These are phyloP conservation scores for Striga asiatica DNA, from an alignment of 257 asterid species.

Conservation along the genomic window DNA sequence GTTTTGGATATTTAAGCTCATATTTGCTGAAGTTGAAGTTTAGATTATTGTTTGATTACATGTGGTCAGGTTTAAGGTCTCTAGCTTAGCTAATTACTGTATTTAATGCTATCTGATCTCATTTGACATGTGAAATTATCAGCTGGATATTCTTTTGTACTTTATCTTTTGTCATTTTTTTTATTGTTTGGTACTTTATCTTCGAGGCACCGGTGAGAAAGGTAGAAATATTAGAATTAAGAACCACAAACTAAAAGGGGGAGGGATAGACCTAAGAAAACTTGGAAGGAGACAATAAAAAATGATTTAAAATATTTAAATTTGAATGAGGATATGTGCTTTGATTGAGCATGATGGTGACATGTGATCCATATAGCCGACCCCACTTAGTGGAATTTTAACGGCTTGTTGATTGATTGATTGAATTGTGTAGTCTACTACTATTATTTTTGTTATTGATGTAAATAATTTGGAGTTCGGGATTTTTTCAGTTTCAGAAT, in stretches of 20 bases:
- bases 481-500: conserved; percentile 20
- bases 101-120: conserved; percentile 6
- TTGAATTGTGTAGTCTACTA: too few species aligned
- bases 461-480: background rate
- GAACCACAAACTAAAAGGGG: too few species aligned
- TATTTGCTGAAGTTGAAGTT: background rate
- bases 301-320: too few species aligned
- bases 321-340: too few species aligned
- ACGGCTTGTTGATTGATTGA: too few species aligned
- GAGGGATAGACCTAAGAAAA: too few species aligned
- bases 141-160: background rate
- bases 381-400: too few species aligned
- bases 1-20: background rate
- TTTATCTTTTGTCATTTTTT: background rate
- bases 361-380: too few species aligned
- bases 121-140: too few species aligned
- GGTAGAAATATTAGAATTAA: background rate
- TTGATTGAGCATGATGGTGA: too few species aligned
- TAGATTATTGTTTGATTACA: background rate
- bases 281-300: too few species aligned
- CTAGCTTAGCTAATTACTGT: conserved; percentile 9
- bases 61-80: background rate
- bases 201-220: background rate
- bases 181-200: background rate
- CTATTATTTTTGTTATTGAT: too few species aligned